Evolutionary conservation across 2,329 filamentous ascomycete species (phyloP), one percentile per base, ranked within the genome.

Genomic region (Teratosphaeria gauchensis): DNA sequence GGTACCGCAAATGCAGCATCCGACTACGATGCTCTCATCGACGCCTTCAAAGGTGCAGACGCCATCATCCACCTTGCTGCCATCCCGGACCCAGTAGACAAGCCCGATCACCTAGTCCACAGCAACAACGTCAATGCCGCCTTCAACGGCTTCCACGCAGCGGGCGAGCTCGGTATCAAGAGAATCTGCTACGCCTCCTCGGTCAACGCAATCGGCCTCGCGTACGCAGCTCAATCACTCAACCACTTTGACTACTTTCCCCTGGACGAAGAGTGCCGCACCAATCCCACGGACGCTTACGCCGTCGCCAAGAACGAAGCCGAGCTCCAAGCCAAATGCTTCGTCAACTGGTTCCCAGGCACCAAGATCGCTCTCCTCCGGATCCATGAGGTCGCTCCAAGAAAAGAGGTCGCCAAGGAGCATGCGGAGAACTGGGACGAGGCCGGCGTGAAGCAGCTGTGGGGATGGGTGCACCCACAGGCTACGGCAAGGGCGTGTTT

Each of bases 71-170:
- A 75, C 56, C 70, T 75, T 1, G 73, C 73, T 1, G 71, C 72
- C 3, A 70, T 74, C 30, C 73, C 73, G 1, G 67, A 74, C 58
- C 72, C 72, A 3, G 63, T 73, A 1, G 67, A 65, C 46, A 73
- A 70, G 31, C 57, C 63, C 1, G 70, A 75, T 56, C 64, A 62
- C 54, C 46, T 64, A 30, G 71, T 74, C 0, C 73, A 74, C 62
- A 67, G 64, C 59, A 74, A 74, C 65, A 75, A 75, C 59, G 71
- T 74, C 53, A 69, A 68, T 57, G 63, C 66, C 0, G 72, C 73
- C 0, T 74, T 74, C 65, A 76, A 75, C 48, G 72, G 73, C n/a
- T 72, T 75, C 42, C 70, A 69, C 16, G 73, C 73, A 14, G 71
- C 72, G 1, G 73, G 63, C 11, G 68, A 71, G 31, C 62, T 72